A percentile compares a stretch with the other conserved stretches of the same genome.
These are phyloP conservation scores for Populus trichocarpa DNA, from an alignment of 441 rosid species.

Conservation along the genomic window DNA sequence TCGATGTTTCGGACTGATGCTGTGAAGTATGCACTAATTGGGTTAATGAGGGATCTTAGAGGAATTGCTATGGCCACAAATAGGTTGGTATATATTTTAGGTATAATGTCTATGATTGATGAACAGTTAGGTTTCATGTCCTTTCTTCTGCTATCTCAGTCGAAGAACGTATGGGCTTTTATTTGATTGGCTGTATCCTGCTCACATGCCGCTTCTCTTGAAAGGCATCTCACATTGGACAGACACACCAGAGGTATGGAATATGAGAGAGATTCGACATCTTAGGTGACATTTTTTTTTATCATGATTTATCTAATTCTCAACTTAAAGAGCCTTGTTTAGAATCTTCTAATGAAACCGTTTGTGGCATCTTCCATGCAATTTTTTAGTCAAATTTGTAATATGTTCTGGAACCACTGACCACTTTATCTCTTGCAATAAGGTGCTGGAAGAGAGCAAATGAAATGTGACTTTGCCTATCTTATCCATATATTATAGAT, in stretches of 20 bases:
- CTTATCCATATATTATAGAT: background rate
- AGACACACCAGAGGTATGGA: constrained; percentile 93
- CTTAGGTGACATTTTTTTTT: background rate
- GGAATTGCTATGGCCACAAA: constrained; percentile 98
- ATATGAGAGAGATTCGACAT: background rate
- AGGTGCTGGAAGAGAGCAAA: background rate
- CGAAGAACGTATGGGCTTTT: constrained; percentile 90
- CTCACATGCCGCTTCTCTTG: constrained; percentile 92
- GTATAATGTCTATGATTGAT: constrained; percentile 6
- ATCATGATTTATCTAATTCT: background rate
- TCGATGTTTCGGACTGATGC: constrained; percentile 85
- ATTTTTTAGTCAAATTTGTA: background rate
- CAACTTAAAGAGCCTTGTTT: background rate
- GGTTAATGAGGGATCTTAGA: constrained; percentile 96
- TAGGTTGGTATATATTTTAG: constrained; percentile 41
- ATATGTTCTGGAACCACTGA: background rate
- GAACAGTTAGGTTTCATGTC: constrained; percentile 1
- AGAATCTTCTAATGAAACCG: background rate
- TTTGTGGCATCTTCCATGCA: background rate
- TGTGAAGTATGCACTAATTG: constrained; percentile 89
- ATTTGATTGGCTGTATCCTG: constrained; percentile 99
- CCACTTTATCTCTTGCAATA: background rate
- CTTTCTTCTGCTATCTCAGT: constrained; percentile 40
- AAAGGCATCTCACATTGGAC: constrained; percentile 92
- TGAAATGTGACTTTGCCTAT: background rate